A percentile compares a stretch with the other conserved stretches of the same genome.
phyloP scores from a whole-genome alignment of 345 rosid genomes.

The Corymbia maculata region DNA sequence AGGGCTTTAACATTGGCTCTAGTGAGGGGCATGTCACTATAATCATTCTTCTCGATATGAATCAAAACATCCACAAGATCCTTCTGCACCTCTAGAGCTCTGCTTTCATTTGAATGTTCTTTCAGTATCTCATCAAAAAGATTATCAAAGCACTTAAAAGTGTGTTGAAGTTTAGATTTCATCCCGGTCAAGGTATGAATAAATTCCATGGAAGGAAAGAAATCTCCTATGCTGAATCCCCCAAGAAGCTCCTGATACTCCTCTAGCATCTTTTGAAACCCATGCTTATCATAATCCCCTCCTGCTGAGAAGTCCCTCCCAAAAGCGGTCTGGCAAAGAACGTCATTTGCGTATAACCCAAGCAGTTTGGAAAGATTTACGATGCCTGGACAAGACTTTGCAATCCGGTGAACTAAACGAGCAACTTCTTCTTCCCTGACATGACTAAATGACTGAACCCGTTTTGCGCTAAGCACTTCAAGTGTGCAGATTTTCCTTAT shows the following conservation, averaged over 20 bases:
- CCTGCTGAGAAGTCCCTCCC: constrained; percentile 19
- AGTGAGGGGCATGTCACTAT: constrained; percentile 19
- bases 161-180: constrained; percentile 14
- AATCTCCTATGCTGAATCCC: constrained; percentile 23
- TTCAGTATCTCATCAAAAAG: constrained; percentile 19
- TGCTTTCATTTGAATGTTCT: constrained; percentile 12
- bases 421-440: constrained; percentile 34
- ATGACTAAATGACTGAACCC: constrained; percentile 21
- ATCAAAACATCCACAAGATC: constrained; percentile 30
- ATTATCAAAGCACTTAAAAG: constrained; percentile 19
- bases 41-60: constrained; percentile 8
- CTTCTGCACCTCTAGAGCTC: not conserved
- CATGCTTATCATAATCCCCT: constrained; percentile 22
- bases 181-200: constrained; percentile 25
- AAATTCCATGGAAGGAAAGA: constrained; percentile 36
- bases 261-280: constrained; percentile 40
- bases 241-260: constrained; percentile 31
- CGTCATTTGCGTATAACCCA: constrained; percentile 16
- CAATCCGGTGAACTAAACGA: constrained; percentile 12
- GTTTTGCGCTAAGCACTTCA: constrained; percentile 23
- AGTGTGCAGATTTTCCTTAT: constrained; percentile 30
- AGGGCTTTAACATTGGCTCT: constrained; percentile 30
- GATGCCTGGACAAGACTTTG: constrained; percentile 3
- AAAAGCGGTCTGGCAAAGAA: constrained; percentile 20
- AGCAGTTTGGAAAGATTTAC: constrained; percentile 16